A percentile compares a stretch with the other conserved stretches of the same genome.
phyloP scores from a whole-genome alignment of 768 basidiomycete species.

The Tylopilus vinaceipallidus region DNA sequence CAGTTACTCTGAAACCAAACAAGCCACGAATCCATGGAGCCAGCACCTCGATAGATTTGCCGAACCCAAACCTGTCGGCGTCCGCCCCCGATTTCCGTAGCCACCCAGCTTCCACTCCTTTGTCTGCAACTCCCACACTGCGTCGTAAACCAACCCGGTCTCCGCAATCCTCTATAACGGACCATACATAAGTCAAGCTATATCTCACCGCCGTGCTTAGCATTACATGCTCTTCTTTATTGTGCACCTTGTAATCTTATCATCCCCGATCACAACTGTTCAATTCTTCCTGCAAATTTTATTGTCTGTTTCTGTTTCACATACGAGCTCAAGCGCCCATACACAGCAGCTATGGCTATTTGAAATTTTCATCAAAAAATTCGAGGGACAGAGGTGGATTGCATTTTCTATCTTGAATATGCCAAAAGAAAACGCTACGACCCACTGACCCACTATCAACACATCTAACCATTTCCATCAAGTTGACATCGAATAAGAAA shows the following conservation, averaged over 20 bases:
- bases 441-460: slow-evolving; percentile 15
- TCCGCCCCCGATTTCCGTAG: slow-evolving; percentile 28
- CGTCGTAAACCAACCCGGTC: slow-evolving; percentile 12
- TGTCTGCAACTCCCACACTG: slow-evolving; percentile 12
- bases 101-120: slow-evolving; percentile 9
- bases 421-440: slow-evolving; percentile 10
- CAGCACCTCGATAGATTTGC: slow-evolving; percentile 3
- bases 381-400: not conserved
- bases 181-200: slow-evolving; percentile 26
- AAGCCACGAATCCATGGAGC: slow-evolving; percentile 11
- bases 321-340: too few relatives aligned
- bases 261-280: not conserved
- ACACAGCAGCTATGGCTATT: not conserved
- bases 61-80: slow-evolving; percentile 18
- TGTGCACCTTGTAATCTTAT: slow-evolving; percentile 26
- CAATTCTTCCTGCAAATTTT: slow-evolving; percentile 1
- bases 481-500: slow-evolving; percentile 11
- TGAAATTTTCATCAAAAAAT: not conserved
- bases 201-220: slow-evolving; percentile 15
- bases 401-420: slow-evolving; percentile 7
- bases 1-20: slow-evolving; percentile 23
- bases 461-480: slow-evolving; percentile 14
- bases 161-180: slow-evolving; percentile 15
- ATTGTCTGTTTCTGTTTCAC: not conserved
- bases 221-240: slow-evolving; percentile 21